A percentile compares a stretch with the other conserved stretches of the same genome.
phyloP scores from a whole-genome alignment of 768 basidiomycete genomes.

The Lactifluus piperatus region DNA sequence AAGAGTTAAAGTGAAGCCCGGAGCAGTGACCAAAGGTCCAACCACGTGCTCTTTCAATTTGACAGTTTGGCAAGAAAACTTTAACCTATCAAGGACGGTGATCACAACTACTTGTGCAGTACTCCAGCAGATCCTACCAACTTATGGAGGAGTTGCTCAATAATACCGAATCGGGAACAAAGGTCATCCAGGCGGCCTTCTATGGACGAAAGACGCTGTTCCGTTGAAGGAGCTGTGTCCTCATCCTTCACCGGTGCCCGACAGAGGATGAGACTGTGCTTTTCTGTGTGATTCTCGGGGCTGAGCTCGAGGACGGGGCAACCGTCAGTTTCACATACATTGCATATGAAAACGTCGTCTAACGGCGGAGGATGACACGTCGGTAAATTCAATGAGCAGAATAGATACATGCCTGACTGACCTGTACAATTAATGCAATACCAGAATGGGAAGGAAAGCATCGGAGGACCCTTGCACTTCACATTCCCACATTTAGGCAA shows the following conservation, averaged over 20 bases:
- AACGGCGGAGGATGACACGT: neutral
- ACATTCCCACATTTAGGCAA: slow-evolving; percentile 19
- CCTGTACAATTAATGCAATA: slow-evolving; percentile 26
- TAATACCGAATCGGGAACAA: neutral
- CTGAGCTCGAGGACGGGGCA: neutral
- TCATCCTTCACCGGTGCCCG: neutral
- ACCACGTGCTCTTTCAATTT: too few species aligned
- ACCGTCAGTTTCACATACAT: slow-evolving; percentile 14
- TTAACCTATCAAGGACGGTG: too few species aligned
- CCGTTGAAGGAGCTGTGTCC: neutral
- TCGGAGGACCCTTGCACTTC: slow-evolving; percentile 14
- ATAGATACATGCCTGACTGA: neutral
- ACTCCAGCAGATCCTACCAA: neutral
- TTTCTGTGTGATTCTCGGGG: neutral
- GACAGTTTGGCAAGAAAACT: too few species aligned
- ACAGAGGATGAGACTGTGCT: slow-evolving; percentile 12
- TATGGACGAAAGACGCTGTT: neutral
- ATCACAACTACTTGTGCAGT: neutral
- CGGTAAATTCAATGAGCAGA: neutral
- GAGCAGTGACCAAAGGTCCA: too few species aligned
- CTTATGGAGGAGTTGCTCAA: neutral
- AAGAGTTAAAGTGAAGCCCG: too few species aligned
- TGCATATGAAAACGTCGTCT: slow-evolving; percentile 16
- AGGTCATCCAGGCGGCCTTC: neutral
- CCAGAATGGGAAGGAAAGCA: slow-evolving; percentile 26